These are phyloP conservation scores for Chaetomidium leptoderma DNA, from an alignment of 495 filamentous ascomycete species.

Conservation along the genomic window DNA sequence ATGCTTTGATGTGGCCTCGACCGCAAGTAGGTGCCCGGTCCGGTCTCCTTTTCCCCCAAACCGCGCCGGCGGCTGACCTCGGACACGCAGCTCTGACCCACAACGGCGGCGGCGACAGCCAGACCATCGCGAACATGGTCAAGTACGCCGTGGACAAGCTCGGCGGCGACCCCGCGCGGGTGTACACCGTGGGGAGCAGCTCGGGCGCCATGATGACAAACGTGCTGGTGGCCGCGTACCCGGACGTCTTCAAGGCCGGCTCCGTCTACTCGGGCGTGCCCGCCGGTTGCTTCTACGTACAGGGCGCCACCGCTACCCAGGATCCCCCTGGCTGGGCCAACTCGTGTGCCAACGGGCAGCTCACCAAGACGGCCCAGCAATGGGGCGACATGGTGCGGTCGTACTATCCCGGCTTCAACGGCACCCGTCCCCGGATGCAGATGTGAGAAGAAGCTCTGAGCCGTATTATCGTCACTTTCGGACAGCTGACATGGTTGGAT, in stretches of 20 bases:
- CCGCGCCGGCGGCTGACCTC: too few relatives aligned
- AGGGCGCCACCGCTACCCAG: not conserved
- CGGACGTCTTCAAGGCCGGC: not conserved
- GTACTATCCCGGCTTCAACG: not conserved
- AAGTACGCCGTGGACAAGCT: not conserved
- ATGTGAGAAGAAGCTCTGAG: not conserved
- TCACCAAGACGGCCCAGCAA: not conserved
- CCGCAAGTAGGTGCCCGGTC: too few relatives aligned
- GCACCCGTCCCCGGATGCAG: not conserved
- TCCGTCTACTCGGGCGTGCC: not conserved
- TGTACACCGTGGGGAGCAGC: not conserved
- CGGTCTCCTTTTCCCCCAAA: too few relatives aligned
- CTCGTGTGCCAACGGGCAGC: not conserved
- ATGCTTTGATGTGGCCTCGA: not conserved
- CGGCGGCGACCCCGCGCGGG: not conserved
- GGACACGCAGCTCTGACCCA: too few relatives aligned
- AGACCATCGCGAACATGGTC: not conserved
- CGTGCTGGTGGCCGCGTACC: not conserved
- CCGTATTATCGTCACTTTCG: too few relatives aligned
- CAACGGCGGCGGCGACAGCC: constrained; percentile 5
- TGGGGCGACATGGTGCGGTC: not conserved
- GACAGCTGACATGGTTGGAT: too few relatives aligned
- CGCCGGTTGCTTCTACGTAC: not conserved
- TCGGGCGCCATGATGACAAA: constrained; percentile 1
- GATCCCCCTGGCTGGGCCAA: not conserved